phyloP scores from a whole-genome alignment of 2,329 filamentous ascomycete species.

The Cordyceps fumosorosea region DNA sequence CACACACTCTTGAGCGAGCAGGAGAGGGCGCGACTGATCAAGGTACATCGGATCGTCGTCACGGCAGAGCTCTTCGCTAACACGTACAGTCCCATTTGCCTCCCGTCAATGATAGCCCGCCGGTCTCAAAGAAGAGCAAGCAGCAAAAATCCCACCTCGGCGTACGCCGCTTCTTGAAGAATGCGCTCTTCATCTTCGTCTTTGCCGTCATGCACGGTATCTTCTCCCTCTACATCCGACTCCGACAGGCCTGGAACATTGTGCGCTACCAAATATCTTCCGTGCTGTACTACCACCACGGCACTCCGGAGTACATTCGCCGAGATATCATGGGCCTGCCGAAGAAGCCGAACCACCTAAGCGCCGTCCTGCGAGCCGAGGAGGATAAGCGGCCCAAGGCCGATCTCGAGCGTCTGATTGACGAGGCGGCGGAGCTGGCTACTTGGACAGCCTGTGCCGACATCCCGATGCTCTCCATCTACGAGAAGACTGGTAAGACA shows the following conservation, averaged over 20 bases:
- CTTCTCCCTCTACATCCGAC: constrained; percentile 82
- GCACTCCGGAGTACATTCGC: constrained; percentile 85
- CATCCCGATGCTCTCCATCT: constrained; percentile 81
- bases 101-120: constrained; percentile 24
- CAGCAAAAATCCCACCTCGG: constrained; percentile 41
- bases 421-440: constrained; percentile 84
- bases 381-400: constrained; percentile 62
- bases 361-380: constrained; percentile 73
- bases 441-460: constrained; percentile 91
- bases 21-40: constrained; percentile 31
- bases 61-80: background rate
- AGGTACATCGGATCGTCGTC: constrained; percentile 22
- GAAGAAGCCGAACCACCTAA: constrained; percentile 77
- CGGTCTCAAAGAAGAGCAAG: constrained; percentile 22
- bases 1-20: constrained; percentile 30
- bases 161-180: constrained; percentile 54
- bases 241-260: constrained; percentile 72
- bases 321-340: constrained; percentile 72
- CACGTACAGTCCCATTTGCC: background rate
- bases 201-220: constrained; percentile 69
- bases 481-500: constrained; percentile 76
- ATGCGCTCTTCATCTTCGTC: constrained; percentile 58
- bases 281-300: constrained; percentile 89
- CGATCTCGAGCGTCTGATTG: constrained; percentile 75
- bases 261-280: constrained; percentile 72